Percentiles rank a stretch among this genome's conserved stretches.
These are phyloP conservation scores for Fraxinus nigra DNA, from an alignment of 305 asterid species.

Conservation along the genomic window DNA sequence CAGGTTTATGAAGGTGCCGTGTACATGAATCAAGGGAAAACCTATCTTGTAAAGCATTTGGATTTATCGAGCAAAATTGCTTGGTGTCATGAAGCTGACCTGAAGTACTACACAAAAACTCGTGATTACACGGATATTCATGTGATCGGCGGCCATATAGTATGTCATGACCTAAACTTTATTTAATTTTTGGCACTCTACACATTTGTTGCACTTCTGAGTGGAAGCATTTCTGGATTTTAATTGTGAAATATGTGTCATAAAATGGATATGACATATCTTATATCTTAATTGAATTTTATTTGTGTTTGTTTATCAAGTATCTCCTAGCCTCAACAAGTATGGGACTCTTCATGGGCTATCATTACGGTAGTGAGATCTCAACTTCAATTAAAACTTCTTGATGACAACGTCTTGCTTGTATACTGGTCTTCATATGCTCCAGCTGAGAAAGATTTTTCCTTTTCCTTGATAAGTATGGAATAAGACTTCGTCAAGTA, in stretches of 20 bases:
- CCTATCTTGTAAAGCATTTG: conserved; percentile 72
- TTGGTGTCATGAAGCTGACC: conserved; percentile 84
- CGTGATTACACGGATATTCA: conserved; percentile 88
- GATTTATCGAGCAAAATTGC: conserved; percentile 81
- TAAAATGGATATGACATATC: neutral
- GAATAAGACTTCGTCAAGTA: neutral
- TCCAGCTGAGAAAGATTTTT: neutral
- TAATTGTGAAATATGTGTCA: neutral
- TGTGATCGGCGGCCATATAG: conserved; percentile 68
- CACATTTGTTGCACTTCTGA: neutral
- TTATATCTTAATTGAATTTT: neutral
- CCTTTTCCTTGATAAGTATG: neutral
- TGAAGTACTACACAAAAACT: conserved; percentile 81
- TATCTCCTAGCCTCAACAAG: neutral
- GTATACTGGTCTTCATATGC: neutral
- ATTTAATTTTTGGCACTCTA: conserved; percentile 3
- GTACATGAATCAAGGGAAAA: conserved; percentile 92
- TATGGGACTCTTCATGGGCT: neutral
- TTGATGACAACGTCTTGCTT: neutral
- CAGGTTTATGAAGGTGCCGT: conserved; percentile 98
- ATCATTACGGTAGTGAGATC: neutral
- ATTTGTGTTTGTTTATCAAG: neutral
- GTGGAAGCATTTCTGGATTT: neutral
- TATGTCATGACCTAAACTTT: conserved; percentile 36
- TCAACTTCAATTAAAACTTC: neutral